Evolutionary conservation across 176 grass and related monocot species (phyloP).

Genomic region (Puya raimondii): DNA sequence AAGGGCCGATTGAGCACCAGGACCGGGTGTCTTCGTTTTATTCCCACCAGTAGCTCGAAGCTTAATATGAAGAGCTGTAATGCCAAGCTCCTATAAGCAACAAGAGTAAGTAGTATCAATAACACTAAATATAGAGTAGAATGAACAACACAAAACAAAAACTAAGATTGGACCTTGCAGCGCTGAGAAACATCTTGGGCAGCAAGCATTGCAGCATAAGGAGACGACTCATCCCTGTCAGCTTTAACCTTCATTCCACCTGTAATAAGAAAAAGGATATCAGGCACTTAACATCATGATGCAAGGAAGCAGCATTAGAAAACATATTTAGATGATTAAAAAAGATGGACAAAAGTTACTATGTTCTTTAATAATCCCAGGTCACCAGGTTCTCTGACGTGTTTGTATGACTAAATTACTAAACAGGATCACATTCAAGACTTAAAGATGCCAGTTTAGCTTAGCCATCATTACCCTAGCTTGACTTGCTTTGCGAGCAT

Average conservation of each 20-base stretch:
- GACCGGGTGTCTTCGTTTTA: constrained; percentile 83
- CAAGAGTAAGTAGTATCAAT: neutral
- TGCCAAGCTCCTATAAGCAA: constrained; percentile 60
- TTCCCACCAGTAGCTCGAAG: constrained; percentile 80
- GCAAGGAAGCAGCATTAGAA: neutral
- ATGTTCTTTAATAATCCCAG: too few species aligned
- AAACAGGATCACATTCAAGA: too few species aligned
- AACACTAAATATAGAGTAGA: constrained; percentile 1
- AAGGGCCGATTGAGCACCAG: constrained; percentile 85
- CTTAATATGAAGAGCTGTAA: constrained; percentile 78
- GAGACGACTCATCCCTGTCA: constrained; percentile 83
- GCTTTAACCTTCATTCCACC: constrained; percentile 96
- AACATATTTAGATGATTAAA: too few species aligned
- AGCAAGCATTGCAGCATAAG: constrained; percentile 95
- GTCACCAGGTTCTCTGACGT: too few species aligned
- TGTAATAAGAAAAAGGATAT: constrained; percentile 11
- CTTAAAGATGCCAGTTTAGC: too few species aligned
- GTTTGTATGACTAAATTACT: too few species aligned
- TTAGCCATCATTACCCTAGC: too few species aligned
- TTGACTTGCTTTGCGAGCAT: too few species aligned
- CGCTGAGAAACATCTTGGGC: constrained; percentile 70
- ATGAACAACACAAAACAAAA: neutral
- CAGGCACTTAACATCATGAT: neutral
- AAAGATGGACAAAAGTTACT: too few species aligned
- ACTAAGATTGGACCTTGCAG: constrained; percentile 45